A percentile compares a stretch with the other conserved stretches of the same genome.
Conservation (phyloP, 1,284 basidiomycete species). For the Volvariella surrecta region DNA sequence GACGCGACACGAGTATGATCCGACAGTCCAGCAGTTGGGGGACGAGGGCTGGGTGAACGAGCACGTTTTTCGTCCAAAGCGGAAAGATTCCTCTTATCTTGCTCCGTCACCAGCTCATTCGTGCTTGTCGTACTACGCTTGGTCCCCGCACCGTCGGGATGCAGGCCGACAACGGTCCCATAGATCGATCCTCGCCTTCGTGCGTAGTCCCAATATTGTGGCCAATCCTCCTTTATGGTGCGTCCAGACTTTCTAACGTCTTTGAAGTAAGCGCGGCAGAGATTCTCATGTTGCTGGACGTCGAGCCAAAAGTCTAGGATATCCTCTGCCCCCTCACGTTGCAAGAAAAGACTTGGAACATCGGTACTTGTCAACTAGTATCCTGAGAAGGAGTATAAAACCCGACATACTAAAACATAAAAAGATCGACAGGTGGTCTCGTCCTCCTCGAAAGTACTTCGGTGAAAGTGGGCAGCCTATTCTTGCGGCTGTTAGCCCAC, state of each 20-base stretch:
- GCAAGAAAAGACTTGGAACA: slow-evolving; percentile 66
- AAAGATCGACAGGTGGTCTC: slow-evolving; percentile 91
- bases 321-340: slow-evolving; percentile 91
- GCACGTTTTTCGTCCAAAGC: slow-evolving; percentile 33
- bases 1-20: slow-evolving; percentile 42
- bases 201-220: slow-evolving; percentile 91
- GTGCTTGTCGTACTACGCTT: slow-evolving; percentile 75
- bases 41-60: slow-evolving; percentile 39
- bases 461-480: slow-evolving; percentile 70
- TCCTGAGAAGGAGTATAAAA: not conserved
- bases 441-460: slow-evolving; percentile 86
- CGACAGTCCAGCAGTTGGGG: slow-evolving; percentile 33
- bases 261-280: slow-evolving; percentile 98
- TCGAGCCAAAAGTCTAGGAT: slow-evolving; percentile 98
- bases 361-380: not conserved
- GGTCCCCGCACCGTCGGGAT: slow-evolving; percentile 37
- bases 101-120: slow-evolving; percentile 53
- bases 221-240: slow-evolving; percentile 93
- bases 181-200: slow-evolving; percentile 84
- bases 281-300: slow-evolving; percentile 97
- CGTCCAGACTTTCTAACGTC: slow-evolving; percentile 92
- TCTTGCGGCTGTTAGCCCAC: slow-evolving; percentile 55
- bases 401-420: slow-evolving; percentile 85
- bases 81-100: slow-evolving; percentile 52
- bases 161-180: slow-evolving; percentile 79